Conservation (phyloP, 805 yeast genomes). For the Nakazawaea holstii region DNA sequence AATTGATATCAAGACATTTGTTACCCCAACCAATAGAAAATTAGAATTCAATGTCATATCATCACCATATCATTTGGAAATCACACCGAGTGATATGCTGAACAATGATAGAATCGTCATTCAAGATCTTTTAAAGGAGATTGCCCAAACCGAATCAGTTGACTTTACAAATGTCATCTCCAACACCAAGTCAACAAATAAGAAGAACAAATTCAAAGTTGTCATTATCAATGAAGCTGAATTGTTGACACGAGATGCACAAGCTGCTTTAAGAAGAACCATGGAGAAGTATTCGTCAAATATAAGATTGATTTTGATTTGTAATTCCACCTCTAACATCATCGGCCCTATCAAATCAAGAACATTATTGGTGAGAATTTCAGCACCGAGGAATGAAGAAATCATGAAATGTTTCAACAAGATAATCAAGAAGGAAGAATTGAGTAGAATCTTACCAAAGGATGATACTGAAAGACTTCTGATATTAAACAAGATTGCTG, state of each 20-base stretch:
- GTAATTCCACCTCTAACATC: slow-evolving; percentile 87
- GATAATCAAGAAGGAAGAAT: slow-evolving; percentile 55
- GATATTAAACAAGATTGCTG: slow-evolving; percentile 48
- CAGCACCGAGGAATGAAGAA: slow-evolving; percentile 69
- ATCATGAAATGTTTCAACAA: slow-evolving; percentile 47
- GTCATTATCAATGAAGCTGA: slow-evolving; percentile 92
- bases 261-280: slow-evolving; percentile 90
- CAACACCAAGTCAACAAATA: slow-evolving; percentile 8
- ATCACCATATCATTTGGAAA: slow-evolving; percentile 84
- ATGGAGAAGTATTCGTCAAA: slow-evolving; percentile 93
- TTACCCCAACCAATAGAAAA: slow-evolving; percentile 66
- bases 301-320: slow-evolving; percentile 75
- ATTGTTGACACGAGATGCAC: slow-evolving; percentile 85
- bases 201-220: slow-evolving; percentile 58
- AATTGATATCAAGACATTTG: slow-evolving; percentile 84
- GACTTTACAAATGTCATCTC: slow-evolving; percentile 51
- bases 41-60: slow-evolving; percentile 91
- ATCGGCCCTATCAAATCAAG: slow-evolving; percentile 94
- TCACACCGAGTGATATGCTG: slow-evolving; percentile 96
- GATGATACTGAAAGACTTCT: slow-evolving; percentile 27
- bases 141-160: slow-evolving; percentile 95
- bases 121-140: slow-evolving; percentile 88
- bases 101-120: slow-evolving; percentile 92
- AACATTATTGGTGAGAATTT: slow-evolving; percentile 79
- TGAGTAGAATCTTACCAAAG: slow-evolving; percentile 23